Base-by-base conservation (phyloP, 768 basidiomycete species). In the Podaxis rugospora region DNA sequence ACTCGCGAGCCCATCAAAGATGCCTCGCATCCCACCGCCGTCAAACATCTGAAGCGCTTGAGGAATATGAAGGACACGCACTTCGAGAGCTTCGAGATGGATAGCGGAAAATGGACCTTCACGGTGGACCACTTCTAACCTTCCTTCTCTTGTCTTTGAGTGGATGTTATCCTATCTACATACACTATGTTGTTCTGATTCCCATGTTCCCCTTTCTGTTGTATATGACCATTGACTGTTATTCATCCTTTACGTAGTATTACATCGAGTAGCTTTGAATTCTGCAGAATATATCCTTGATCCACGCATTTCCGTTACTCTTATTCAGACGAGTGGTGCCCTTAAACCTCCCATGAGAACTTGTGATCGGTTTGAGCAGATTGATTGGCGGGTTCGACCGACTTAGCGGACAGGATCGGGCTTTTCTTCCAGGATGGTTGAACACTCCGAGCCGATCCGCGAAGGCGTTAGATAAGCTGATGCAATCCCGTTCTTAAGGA, bases 91-190 rank as follows among this genome's bases (percentile, higher is more conserved):
- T 98, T 91, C 72, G 89, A 94, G 61, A 80, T 86, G 57, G 78
- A 78, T 66, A 85, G 87, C 67, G 97, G 97, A 55, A 88, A 83
- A 73, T 98, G 96, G 96, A 89, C 86, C 53, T 98, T 99, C 76
- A 86, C 81, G 32, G 97, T 98, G 63, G 88, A 94, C 70, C 93
- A 96, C 76, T 99, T 98, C 79, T 93, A 74, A 82, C 59, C n/a
- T 32, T 32, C 60, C 51, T 52, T 51, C 27, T 28, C 25, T 46
- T 62, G 28, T 16, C 18, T n/a, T 44, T 14, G 14, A 39, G 23
- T 42, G 59, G 35, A 37, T 63, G 56, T 55, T 53, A 40, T 57
- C 55, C 44, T 59, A 27, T 62, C 42, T 57, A 37, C 62, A 51
- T 61, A 28, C 23, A 32, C 47, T 62, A 44, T 44, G 18, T 46